Evolutionary conservation across 352 stramenopile species (phyloP).

Genomic region (Phytopythium vexans): DNA sequence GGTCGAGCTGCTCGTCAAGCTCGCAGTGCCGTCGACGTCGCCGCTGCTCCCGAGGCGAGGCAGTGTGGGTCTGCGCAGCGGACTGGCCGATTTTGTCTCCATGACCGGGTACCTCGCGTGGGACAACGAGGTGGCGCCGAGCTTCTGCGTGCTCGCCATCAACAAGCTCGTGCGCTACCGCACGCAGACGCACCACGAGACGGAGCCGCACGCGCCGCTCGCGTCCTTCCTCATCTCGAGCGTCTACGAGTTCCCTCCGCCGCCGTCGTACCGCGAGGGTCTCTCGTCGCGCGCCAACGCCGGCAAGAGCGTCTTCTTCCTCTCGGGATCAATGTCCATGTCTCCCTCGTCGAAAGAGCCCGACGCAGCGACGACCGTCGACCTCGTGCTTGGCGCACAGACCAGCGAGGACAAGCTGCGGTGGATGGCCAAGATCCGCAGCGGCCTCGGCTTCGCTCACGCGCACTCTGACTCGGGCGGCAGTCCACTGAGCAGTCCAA

Average conservation of each 20-base stretch:
- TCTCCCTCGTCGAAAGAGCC: not conserved
- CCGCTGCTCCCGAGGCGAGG: slow-evolving; percentile 6
- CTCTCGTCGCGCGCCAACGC: not conserved
- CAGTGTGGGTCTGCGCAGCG: slow-evolving; percentile 28
- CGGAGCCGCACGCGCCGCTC: slow-evolving; percentile 28
- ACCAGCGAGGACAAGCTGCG: slow-evolving; percentile 42
- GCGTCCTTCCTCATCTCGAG: slow-evolving; percentile 39
- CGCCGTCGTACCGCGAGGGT: slow-evolving; percentile 3
- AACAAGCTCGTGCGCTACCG: slow-evolving; percentile 53
- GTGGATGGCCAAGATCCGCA: slow-evolving; percentile 58
- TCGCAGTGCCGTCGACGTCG: not conserved
- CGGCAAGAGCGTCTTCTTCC: slow-evolving; percentile 5
- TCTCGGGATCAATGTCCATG: not conserved
- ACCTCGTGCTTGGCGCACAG: slow-evolving; percentile 30
- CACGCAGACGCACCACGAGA: slow-evolving; percentile 35
- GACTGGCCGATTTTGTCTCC: slow-evolving; percentile 37
- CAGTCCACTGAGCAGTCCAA: not conserved
- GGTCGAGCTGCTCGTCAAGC: slow-evolving; percentile 17
- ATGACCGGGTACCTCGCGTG: slow-evolving; percentile 42
- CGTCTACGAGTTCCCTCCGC: slow-evolving; percentile 38
- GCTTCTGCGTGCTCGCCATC: slow-evolving; percentile 45
- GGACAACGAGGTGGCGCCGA: slow-evolving; percentile 19
- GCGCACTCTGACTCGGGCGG: slow-evolving; percentile 4
- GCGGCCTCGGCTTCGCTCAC: slow-evolving; percentile 26
- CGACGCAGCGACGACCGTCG: not conserved